Evolutionary conservation across 805 yeast genomes (phyloP).

Genomic region (Saccharomycopsis sp.): DNA sequence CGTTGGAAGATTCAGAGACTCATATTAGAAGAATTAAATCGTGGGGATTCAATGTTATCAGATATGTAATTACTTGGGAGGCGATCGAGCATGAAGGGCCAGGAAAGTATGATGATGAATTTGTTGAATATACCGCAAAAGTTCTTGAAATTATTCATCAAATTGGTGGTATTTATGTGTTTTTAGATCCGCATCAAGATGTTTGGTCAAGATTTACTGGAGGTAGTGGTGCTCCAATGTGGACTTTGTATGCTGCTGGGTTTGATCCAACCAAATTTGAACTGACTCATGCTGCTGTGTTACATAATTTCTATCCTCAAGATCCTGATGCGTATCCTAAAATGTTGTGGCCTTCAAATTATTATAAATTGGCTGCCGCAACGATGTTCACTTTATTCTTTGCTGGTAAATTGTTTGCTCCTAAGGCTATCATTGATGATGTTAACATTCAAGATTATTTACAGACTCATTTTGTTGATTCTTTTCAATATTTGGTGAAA

Average conservation of each 20-base stretch:
- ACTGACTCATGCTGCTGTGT: slow-evolving; percentile 68
- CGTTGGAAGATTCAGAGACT: slow-evolving; percentile 59
- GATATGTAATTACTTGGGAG: slow-evolving; percentile 85
- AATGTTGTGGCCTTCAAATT: slow-evolving; percentile 93
- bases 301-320: slow-evolving; percentile 54
- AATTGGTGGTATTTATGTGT: slow-evolving; percentile 70
- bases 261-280: slow-evolving; percentile 69
- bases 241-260: slow-evolving; percentile 90
- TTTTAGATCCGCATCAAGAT: slow-evolving; percentile 88
- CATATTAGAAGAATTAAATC: slow-evolving; percentile 67
- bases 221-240: slow-evolving; percentile 90
- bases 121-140: slow-evolving; percentile 59
- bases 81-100: slow-evolving; percentile 89
- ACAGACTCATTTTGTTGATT: slow-evolving; percentile 52
- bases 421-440: slow-evolving; percentile 64
- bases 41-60: slow-evolving; percentile 74
- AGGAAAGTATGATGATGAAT: slow-evolving; percentile 70
- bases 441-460: slow-evolving; percentile 71
- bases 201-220: slow-evolving; percentile 88
- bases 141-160: slow-evolving; percentile 49
- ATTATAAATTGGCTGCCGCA: slow-evolving; percentile 62
- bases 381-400: slow-evolving; percentile 85
- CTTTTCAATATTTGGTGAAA: slow-evolving; percentile 44
- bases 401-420: slow-evolving; percentile 71
- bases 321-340: slow-evolving; percentile 44